Evolutionary conservation across 441 rosid species (phyloP), one percentile per base, ranked within the genome.

Genomic region (Eruca vesicaria): DNA sequence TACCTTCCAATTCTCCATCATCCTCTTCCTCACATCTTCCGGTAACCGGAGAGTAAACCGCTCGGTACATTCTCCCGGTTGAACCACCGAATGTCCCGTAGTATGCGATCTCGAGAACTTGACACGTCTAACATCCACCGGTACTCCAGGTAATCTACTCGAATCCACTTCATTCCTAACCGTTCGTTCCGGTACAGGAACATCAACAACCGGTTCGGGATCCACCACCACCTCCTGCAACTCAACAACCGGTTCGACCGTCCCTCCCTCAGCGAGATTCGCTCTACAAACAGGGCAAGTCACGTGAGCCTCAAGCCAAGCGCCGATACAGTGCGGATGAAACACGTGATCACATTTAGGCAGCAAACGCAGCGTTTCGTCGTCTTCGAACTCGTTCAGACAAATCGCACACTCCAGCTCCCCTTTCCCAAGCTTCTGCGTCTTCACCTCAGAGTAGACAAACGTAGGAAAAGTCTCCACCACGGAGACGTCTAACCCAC

Each of bases 361-460:
- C 3, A 96, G 75, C 61, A 95, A 81, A 83, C 99, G 99, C 84
- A 96, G 95, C 84, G 86, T 88, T 79, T 96, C 97, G 29, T 93
- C 86, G 68, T 89, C 97, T 66, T 92, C 94, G 72, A 96, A 96
- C 75, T 96, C 99, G 53, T 79, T 84, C 64, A 96, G 45, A 68
- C 99, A 96, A 31, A 96, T 94, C 32, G 99, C 98, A 63, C 99
- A 96, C 83, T 93, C 99, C n/a, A 96, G 36, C 68, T 84, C n/a
- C n/a, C n/a, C n/a, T n/a, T n/a, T n/a, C n/a, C n/a, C n/a, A n/a
- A n/a, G n/a, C n/a, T n/a, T n/a, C n/a, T n/a, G n/a, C n/a, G n/a
- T n/a, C n/a, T n/a, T n/a, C n/a, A n/a, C n/a, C n/a, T n/a, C n/a
- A n/a, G n/a, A n/a, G n/a, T n/a, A n/a, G n/a, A n/a, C n/a, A n/a